Conservation (phyloP, 2,329 filamentous ascomycete genomes). For the Pestalotiopsis sp. region DNA sequence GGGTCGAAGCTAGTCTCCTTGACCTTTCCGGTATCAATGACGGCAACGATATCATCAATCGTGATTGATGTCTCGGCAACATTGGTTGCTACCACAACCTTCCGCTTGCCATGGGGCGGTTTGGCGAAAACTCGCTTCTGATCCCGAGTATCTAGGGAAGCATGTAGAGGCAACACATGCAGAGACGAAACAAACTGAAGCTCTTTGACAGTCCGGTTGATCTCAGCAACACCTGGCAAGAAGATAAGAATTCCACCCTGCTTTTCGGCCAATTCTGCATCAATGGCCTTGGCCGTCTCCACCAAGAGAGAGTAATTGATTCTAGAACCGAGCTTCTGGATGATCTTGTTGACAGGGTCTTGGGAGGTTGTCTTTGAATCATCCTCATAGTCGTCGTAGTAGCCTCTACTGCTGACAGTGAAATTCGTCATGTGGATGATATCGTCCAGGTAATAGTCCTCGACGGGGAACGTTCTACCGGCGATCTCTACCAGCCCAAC, state of each 20-base stretch:
- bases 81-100: slow-evolving; percentile 93
- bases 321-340: slow-evolving; percentile 73
- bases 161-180: slow-evolving; percentile 85
- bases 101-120: slow-evolving; percentile 77
- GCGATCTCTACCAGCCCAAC: slow-evolving; percentile 86
- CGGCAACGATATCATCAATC: slow-evolving; percentile 94
- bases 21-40: slow-evolving; percentile 92
- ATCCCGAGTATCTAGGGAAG: slow-evolving; percentile 83
- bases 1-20: slow-evolving; percentile 96
- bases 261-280: slow-evolving; percentile 69
- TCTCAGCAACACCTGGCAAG: slow-evolving; percentile 88
- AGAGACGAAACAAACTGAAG: slow-evolving; percentile 63
- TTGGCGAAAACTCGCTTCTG: slow-evolving; percentile 83
- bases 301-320: slow-evolving; percentile 91
- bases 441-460: slow-evolving; percentile 88
- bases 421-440: slow-evolving; percentile 80
- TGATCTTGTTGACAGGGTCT: slow-evolving; percentile 65
- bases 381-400: slow-evolving; percentile 38
- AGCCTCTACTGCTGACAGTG: slow-evolving; percentile 32
- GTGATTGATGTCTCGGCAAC: slow-evolving; percentile 98
- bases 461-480: slow-evolving; percentile 85
- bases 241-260: slow-evolving; percentile 94
- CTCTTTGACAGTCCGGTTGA: slow-evolving; percentile 74
- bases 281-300: slow-evolving; percentile 78
- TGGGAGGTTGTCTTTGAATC: slow-evolving; percentile 45